phyloP scores from a whole-genome alignment of 495 filamentous ascomycete species.

The Neurospora cerealis region DNA sequence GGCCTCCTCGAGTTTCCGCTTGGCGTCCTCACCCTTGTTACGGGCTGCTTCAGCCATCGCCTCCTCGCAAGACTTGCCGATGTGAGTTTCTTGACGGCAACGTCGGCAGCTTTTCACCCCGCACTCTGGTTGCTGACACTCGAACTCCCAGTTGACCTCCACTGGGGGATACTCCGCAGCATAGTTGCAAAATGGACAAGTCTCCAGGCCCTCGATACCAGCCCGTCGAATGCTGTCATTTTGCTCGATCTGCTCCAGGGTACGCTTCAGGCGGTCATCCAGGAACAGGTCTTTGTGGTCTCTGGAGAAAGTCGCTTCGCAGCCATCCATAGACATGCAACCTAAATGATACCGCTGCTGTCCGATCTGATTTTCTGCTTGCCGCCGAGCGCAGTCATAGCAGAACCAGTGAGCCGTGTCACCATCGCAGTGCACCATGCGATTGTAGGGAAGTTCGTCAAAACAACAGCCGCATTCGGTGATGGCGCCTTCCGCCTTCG shows the following conservation, averaged over 20 bases:
- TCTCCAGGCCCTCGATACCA: constrained; percentile 53
- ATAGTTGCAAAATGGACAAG: constrained; percentile 77
- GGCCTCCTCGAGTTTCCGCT: constrained; percentile 68
- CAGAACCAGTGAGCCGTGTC: constrained; percentile 52
- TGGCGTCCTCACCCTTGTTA: constrained; percentile 45
- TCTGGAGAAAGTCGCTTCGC: constrained; percentile 30
- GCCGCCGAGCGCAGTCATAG: constrained; percentile 48
- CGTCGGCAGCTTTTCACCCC: constrained; percentile 59
- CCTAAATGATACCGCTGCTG: constrained; percentile 48
- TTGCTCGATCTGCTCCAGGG: constrained; percentile 60
- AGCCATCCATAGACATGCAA: constrained; percentile 43
- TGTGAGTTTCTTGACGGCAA: constrained; percentile 62
- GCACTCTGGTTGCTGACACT: constrained; percentile 58
- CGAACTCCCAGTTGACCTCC: constrained; percentile 65
- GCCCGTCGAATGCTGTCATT: constrained; percentile 55
- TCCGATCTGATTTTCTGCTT: constrained; percentile 60
- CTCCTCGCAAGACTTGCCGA: constrained; percentile 66
- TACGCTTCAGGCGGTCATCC: constrained; percentile 40
- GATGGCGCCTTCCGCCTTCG: constrained; percentile 38
- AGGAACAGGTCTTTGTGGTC: constrained; percentile 46
- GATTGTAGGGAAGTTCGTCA: constrained; percentile 51
- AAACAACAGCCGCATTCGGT: constrained; percentile 66
- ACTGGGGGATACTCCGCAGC: constrained; percentile 59
- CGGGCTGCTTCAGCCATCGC: constrained; percentile 28
- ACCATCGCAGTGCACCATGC: constrained; percentile 57